Base-by-base conservation (phyloP, 2,329 filamentous ascomycete genomes). In the Aspergillus chevalieri region DNA sequence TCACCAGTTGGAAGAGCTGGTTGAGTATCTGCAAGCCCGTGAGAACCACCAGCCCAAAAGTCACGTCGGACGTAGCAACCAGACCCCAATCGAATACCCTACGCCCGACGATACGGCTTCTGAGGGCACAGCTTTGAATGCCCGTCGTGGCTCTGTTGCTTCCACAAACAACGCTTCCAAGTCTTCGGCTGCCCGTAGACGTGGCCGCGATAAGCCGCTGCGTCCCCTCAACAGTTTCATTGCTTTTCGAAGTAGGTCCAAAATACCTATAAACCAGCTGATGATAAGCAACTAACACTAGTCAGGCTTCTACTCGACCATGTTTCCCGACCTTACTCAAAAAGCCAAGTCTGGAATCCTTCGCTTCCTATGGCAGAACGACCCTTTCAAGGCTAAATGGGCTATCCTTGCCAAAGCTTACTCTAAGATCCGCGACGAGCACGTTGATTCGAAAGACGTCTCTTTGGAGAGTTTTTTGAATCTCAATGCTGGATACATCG, bases 361-460 rank as follows among this genome's bases (percentile, higher is more conserved):
- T 51, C 74, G 69, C 19, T 60, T 63, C 26, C 66, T 80, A 52
- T 82, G 78, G 79, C 63, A 70, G 44, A 64, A 67, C 33, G 78
- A 81, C 54, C 69, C 67, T 43, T 74, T 74, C 66, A 73, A 77
- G 57, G 68, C 71, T 51, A 73, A 78, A 55, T 81, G 78, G 77
- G 69, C 69, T 44, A 65, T 81, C 51, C 63, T 81, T 50, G 75
- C 77, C 44, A 79, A 78, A 58, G 75, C 78, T 15, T 82, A 79
- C 69, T 81, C 78, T 28, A 70, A 73, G 52, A 68, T 79, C 44
- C 74, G 78, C 44, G 78, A 80, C 56, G 66, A 74, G 42, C 75
- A 77, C 57, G 74, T 74, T 53, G 63, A 67, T 19, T 43, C 42
- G 6, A 28, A 28, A 14, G 66, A 72, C 28, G 71, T 76, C 21